Base-by-base conservation (phyloP, 1,139 yeast genomes). In the Citeromyces hawaiiensis region DNA sequence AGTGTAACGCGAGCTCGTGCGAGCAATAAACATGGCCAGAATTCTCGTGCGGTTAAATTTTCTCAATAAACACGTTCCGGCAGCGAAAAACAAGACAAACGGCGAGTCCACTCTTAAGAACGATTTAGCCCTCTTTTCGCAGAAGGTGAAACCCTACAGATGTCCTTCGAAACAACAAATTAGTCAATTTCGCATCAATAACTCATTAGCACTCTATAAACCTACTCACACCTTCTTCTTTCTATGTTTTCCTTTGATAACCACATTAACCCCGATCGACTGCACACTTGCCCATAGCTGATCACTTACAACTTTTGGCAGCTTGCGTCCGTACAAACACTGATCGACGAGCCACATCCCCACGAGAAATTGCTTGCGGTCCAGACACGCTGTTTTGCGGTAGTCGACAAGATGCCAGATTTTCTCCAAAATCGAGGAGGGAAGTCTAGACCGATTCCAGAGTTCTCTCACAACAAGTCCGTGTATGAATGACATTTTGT, bases 321-420 rank as follows among this genome's bases (percentile, higher is more conserved):
- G 63, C 56, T 91, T 91, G 32, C 95, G 67, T 0, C 97, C 97
- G 54, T 88, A 91, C n/a, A 88, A 64, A 52, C 95, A 83, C 56
- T 88, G 97, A 57, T 88, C 97, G 1, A 88, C 91, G 6, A 86
- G 60, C 97, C 97, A 88, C 85, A 83, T 86, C 0, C 96, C 98
- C 11, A 87, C 93, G 34, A 88, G 61, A 51, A 91, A 91, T 46
- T 88, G 88, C 37, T 76, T 79, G 45, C 83, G 73, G 19, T 37
- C 43, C 27, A 38, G 38, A 45, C 45, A 47, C 36, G 44, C 46
- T 29, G 42, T 38, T 19, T 64, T 63, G 47, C 88, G 63, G 38
- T 71, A 70, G 53, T 87, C 96, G 14, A 87, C 94, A 40, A 87
- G 62, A 36, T 74, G 70, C 87, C 96, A 91, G 18, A 91, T 79